A percentile compares a stretch with the other conserved stretches of the same genome.
These are phyloP conservation scores for Pilobolus umbonatus DNA, from an alignment of 192 early-diverging fungal genomes.

Conservation along the genomic window DNA sequence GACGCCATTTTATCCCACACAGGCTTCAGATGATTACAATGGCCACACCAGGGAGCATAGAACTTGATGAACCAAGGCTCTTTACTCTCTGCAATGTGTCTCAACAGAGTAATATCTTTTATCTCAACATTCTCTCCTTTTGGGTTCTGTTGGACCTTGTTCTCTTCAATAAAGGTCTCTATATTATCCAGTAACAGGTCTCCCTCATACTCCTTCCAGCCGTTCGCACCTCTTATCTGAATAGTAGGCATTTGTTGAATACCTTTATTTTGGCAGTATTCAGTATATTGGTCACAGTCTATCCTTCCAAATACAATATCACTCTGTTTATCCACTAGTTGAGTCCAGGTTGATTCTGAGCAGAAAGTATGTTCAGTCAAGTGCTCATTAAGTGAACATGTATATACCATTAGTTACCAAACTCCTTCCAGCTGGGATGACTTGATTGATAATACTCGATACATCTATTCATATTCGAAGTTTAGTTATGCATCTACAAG, in stretches of 20 bases:
- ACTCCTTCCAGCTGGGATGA: background rate
- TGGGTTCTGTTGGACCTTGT: background rate
- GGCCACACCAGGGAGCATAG: slow-evolving; percentile 84
- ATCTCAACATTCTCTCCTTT: slow-evolving; percentile 12
- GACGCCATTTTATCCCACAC: slow-evolving; percentile 69
- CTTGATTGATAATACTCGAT: background rate
- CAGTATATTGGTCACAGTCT: slow-evolving; percentile 5
- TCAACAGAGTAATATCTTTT: background rate
- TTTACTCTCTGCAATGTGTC: background rate
- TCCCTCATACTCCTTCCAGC: background rate
- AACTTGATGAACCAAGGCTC: slow-evolving; percentile 77
- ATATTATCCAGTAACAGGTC: background rate
- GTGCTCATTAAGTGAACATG: background rate
- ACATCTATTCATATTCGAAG: slow-evolving; percentile 10
- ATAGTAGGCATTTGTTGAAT: background rate
- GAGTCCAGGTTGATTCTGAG: slow-evolving; percentile 7
- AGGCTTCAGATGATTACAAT: slow-evolving; percentile 81
- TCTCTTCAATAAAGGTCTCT: background rate
- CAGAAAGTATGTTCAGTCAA: background rate
- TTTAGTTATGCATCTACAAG: no score
- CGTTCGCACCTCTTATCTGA: no score
- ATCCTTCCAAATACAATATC: background rate
- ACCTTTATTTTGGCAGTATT: background rate
- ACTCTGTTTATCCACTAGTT: background rate
- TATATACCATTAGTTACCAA: background rate